Conservation (phyloP, 2,329 filamentous ascomycete genomes). For the Talaromyces sp. region DNA sequence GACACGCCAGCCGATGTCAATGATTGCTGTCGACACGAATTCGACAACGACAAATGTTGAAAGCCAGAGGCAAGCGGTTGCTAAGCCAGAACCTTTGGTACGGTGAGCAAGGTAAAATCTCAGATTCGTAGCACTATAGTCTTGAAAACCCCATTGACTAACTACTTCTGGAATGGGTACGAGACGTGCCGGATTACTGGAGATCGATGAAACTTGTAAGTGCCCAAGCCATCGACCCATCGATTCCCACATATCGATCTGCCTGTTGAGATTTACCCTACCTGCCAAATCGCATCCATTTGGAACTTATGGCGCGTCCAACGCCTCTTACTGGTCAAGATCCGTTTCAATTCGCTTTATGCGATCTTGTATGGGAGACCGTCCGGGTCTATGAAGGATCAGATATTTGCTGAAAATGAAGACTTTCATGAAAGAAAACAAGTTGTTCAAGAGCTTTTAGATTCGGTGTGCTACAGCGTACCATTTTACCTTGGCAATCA, state of each 20-base stretch:
- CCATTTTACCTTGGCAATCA: neutral
- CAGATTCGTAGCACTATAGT: slow-evolving; percentile 20
- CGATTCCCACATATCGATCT: neutral
- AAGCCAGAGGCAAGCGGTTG: slow-evolving; percentile 44
- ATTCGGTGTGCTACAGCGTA: neutral
- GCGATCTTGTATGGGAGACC: neutral
- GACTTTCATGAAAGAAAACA: neutral
- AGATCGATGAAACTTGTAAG: neutral
- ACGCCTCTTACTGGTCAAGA: neutral
- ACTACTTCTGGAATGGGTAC: neutral
- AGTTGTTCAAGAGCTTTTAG: neutral
- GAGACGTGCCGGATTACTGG: neutral
- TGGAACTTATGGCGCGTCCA: neutral
- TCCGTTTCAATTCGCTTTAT: neutral
- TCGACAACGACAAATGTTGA: slow-evolving; percentile 55
- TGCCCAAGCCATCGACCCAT: neutral
- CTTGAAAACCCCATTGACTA: neutral
- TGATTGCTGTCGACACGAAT: neutral
- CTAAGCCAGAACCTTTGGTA: slow-evolving; percentile 20
- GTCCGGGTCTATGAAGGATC: neutral
- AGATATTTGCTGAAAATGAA: neutral
- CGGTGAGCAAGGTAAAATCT: slow-evolving; percentile 23
- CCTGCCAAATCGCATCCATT: neutral
- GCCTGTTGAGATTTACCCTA: neutral
- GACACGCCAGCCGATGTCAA: neutral